phyloP scores from a whole-genome alignment of 176 grass and related monocot genomes.

The Aegilops umbellulata region DNA sequence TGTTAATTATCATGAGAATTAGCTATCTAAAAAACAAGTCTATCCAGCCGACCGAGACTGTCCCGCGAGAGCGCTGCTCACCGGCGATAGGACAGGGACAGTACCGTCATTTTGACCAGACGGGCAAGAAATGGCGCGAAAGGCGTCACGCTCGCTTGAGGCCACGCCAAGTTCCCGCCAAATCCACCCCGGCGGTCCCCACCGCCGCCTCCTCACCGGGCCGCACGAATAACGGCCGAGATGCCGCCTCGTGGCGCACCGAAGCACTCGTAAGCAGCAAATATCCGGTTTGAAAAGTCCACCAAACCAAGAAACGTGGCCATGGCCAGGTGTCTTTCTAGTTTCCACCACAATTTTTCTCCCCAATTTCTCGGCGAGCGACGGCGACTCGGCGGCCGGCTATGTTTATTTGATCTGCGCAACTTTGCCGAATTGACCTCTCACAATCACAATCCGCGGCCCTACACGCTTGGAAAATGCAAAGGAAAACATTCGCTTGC shows the following conservation, averaged over 20 bases:
- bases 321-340: neutral
- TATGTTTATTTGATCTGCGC: neutral
- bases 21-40: neutral
- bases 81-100: neutral
- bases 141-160: neutral
- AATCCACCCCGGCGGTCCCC: neutral
- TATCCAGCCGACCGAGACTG: neutral
- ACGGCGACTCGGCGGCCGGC: neutral
- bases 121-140: slow-evolving; percentile 37
- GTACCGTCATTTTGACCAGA: neutral
- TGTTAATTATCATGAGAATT: too few relatives aligned
- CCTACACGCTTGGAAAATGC: neutral
- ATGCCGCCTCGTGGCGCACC: slow-evolving; percentile 9
- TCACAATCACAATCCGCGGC: neutral
- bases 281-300: neutral
- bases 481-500: neutral
- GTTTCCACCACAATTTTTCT: neutral
- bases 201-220: neutral
- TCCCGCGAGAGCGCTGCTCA: neutral
- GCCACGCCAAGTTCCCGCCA: slow-evolving; percentile 33
- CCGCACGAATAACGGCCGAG: neutral
- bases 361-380: neutral
- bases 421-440: neutral
- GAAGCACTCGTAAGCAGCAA: neutral
- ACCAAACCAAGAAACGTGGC: neutral